These are phyloP conservation scores for Perilla frutescens DNA, from an alignment of 257 asterid species.

Conservation along the genomic window DNA sequence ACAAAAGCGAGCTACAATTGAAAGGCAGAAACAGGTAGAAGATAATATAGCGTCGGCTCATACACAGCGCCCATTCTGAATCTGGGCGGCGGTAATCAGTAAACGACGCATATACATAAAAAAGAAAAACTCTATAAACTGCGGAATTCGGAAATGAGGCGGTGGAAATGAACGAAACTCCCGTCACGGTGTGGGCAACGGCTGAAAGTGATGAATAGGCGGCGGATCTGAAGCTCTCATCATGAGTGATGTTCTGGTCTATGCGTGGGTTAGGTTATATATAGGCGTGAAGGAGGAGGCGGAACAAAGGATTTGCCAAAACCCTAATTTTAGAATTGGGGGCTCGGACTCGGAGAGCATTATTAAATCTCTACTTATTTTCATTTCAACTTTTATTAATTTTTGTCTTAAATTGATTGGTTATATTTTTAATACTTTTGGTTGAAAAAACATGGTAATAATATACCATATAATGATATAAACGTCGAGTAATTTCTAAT, in stretches of 20 bases:
- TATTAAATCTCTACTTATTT: too few species aligned
- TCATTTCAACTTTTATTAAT: too few species aligned
- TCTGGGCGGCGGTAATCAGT: constrained; percentile 73
- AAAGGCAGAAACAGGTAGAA: constrained; percentile 48
- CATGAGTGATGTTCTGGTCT: background rate
- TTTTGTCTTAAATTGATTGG: too few species aligned
- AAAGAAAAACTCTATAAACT: background rate
- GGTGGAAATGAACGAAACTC: too few species aligned
- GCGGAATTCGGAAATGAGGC: background rate
- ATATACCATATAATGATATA: too few species aligned
- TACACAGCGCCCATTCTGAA: constrained; percentile 59
- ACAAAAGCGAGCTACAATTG: background rate
- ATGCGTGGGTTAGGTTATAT: constrained; percentile 1
- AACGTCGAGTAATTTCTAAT: too few species aligned
- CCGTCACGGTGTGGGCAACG: too few species aligned
- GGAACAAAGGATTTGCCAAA: constrained; percentile 34
- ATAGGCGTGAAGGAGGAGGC: constrained; percentile 33
- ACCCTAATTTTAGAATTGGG: constrained; percentile 41
- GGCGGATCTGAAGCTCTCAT: background rate
- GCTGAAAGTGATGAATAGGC: background rate
- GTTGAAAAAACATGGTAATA: too few species aligned
- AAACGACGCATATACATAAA: constrained; percentile 53
- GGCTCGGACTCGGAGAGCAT: background rate
- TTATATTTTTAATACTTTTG: too few species aligned
- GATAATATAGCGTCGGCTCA: constrained; percentile 62